phyloP scores from a whole-genome alignment of 345 rosid species.

The Raphanus raphanistrum region DNA sequence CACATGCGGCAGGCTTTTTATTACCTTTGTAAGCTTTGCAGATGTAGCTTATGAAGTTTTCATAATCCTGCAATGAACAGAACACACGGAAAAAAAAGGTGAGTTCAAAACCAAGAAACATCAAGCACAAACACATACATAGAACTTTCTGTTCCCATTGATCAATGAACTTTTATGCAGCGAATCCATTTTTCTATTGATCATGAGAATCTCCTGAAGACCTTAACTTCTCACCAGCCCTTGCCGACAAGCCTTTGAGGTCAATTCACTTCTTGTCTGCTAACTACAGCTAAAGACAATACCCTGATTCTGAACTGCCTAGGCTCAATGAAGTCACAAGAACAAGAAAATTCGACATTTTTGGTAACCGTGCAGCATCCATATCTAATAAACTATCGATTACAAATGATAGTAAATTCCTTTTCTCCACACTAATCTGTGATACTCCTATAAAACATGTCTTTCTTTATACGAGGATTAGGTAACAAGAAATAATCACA shows the following conservation, averaged over 20 bases:
- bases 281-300: not conserved
- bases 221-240: not conserved
- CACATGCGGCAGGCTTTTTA: constrained; percentile 52
- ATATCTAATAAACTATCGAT: too few species aligned
- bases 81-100: not conserved
- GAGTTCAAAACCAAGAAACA: not conserved
- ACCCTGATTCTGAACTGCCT: too few species aligned
- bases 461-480: too few species aligned
- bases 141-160: not conserved
- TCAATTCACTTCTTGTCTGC: too few species aligned
- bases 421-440: not conserved
- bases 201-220: not conserved
- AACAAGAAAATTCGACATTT: not conserved
- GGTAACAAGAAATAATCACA: too few species aligned
- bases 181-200: not conserved
- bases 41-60: constrained; percentile 69
- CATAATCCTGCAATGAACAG: constrained; percentile 59
- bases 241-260: too few species aligned
- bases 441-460: not conserved
- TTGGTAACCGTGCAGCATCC: not conserved
- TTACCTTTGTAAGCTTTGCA: constrained; percentile 73
- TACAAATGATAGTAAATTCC: not conserved
- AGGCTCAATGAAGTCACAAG: too few species aligned
- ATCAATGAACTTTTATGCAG: not conserved
- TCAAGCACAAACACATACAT: not conserved